Evolutionary conservation across 2,329 filamentous ascomycete species (phyloP), one percentile per base, ranked within the genome.

Genomic region (Lachnellula cervina): DNA sequence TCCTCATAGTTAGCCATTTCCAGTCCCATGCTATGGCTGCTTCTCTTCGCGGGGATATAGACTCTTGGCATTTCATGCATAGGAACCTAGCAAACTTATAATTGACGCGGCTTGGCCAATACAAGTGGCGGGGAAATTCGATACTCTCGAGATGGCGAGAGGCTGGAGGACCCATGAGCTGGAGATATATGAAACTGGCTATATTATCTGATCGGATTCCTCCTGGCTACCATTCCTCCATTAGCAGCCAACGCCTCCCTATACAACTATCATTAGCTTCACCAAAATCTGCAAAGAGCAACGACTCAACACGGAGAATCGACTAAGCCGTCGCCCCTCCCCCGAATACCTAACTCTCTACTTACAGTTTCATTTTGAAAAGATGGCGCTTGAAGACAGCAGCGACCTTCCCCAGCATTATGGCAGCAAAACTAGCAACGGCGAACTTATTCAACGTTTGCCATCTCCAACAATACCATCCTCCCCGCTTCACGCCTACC

Each of bases 361-460:
- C 16, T 53, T 59, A 34, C 48, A 56, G 37, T 51, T 59, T 35
- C 2, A 52, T 14, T 48, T 58, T 58, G 51, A 56, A 21, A 21
- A 44, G 42, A 63, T 59, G 58, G 53, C 57, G 9, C 54, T 50
- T 40, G 61, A 62, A 45, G 54, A 51, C 11, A 54, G 59, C 35
- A 64, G 58, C 50, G 62, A 64, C 47, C 59, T 59, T n/a, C 60
- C 62, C 13, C 50, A 55, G 23, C 55, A 61, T 43, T 58, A 63
- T 53, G 63, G 55, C 37, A 43, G 55, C 6, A 64, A 58, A 50
- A 62, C 56, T 4, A 38, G 47, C 8, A 60, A 62, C n/a, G 60
- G 63, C 16, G 60, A 64, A 48, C 40, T 65, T 16, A 52, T 64
- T 32, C 62, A 58, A 46, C 54, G 60, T 44, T 59, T 62, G 13